Base-by-base conservation (phyloP, 1,284 basidiomycete species). In the Thelephora terrestris region DNA sequence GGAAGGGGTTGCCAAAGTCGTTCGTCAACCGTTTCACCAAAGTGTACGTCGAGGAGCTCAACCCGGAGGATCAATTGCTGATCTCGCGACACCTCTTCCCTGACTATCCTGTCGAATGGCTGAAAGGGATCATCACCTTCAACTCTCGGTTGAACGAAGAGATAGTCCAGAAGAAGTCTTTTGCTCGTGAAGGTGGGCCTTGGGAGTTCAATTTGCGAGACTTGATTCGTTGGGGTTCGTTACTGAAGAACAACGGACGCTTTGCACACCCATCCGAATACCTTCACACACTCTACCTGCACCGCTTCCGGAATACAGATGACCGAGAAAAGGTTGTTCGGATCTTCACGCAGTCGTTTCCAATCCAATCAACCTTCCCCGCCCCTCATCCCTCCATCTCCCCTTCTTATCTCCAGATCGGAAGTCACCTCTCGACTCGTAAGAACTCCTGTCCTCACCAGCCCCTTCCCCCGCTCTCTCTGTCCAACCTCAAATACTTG, bases 171-270 rank as follows among this genome's bases (percentile, higher is more conserved):
- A 77, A 78, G 49, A 76, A 79, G 25, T 58, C 73, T 1, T 92
- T 98, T 60, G 94, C 81, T 5, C 76, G 82, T 42, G 81, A 88
- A 52, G 96, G 96, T 7, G 77, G 81, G 46, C 96, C 96, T 1
- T 99, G 96, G 96, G 96, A 99, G 62, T 98, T 99, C 73, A 99
- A 99, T 62, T 72, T 99, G 47, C 87, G 96, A 35, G 96, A 99
- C 65, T 75, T 98, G 37, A 80, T 95, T 52, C 81, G 96, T 45
- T 99, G 96, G 95, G 85, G 81, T 0, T 67, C 79, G 20, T 79
- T 93, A 49, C 60, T 79, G 14, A 64, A 65, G 40, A 54, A 64
- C 5, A 51, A 66, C 7, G 58, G 58, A 5, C 53, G 57, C n/a
- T 66, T 62, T 18, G 57, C 62, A n/a, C 73, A 82, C 55, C 85